Base-by-base conservation (phyloP, 352 stramenopile genomes). In the Aphanomyces euteiches region DNA sequence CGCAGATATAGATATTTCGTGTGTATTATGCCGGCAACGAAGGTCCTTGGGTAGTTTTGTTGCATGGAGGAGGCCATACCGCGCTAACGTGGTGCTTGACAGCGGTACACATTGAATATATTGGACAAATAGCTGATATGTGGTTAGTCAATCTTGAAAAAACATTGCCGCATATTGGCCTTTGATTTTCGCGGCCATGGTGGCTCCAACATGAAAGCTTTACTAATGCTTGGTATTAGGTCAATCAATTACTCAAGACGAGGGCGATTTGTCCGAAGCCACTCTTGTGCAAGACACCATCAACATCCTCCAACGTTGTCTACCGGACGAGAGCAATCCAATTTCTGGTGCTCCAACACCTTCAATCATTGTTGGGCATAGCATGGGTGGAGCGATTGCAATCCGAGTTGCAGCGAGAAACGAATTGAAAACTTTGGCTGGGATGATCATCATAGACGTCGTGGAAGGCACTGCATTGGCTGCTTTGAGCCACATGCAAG, bases 361-460 rank as follows among this genome's bases (percentile, higher is more conserved):
- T 69, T 89, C 81, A 8, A 80, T 96, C 68, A 72, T 96, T 8
- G 80, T 90, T 4, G 87, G 87, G 13, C 87, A 96, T 75, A 96
- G 89, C 78, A 75, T 96, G 72, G 88, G 89, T 10, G 89, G 89
- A 21, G 88, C 87, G 17, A 76, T 96, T 4, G 89, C 83, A 12
- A 87, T 95, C 37, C 84, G 88, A 15, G 84, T 92, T 13, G 84
- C 81, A 1, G 82, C 81, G 1, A 81, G 80, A 5, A 73, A 80
- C 37, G 77, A 84, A 34, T 77, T 95, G 28, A 59, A 72, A 15
- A 89, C 83, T 3, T 74, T 96, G 8, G 81, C 85, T 10, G 89
- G 89, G 15, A 79, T 95, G 3, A 90, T 96, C 78, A 88, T 96
- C 43, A 86, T 96, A 50, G 89, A 96, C 69, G 89, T 96, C 7